Percentiles rank a stretch among this genome's conserved stretches.
phyloP scores from a whole-genome alignment of 495 filamentous ascomycete genomes.

The Neurospora pannonica region DNA sequence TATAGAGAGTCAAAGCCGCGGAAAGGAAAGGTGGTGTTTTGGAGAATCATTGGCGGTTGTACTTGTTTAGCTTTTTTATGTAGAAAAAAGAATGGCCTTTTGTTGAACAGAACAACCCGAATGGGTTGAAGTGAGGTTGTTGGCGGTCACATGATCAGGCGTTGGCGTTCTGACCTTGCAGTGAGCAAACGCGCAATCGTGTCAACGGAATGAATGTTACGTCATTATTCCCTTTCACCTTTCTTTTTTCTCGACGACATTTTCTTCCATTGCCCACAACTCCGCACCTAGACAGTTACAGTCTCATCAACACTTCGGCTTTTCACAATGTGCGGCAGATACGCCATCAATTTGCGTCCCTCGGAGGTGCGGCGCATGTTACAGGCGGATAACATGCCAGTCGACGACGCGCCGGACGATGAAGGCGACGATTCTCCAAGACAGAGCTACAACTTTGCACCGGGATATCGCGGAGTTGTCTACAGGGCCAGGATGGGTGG shows the following conservation, averaged over 20 bases:
- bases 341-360: constrained; percentile 64
- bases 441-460: constrained; percentile 88
- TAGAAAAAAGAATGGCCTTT: neutral
- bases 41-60: neutral
- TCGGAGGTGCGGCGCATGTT: constrained; percentile 61
- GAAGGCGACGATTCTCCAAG: constrained; percentile 46
- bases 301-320: neutral
- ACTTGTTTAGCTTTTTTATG: neutral
- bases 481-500: constrained; percentile 65
- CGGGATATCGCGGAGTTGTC: constrained; percentile 74
- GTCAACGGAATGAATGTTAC: neutral
- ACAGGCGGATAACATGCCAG: constrained; percentile 62
- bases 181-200: neutral
- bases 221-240: neutral
- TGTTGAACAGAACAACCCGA: neutral
- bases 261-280: neutral
- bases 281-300: neutral
- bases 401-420: constrained; percentile 69
- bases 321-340: constrained; percentile 72
- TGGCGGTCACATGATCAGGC: constrained; percentile 16
- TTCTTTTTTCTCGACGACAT: neutral
- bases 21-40: neutral
- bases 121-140: neutral
- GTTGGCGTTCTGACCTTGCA: constrained; percentile 7
- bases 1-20: neutral